Base-by-base conservation (phyloP, 1,139 yeast genomes). In the Meyerozyma guilliermondii region DNA sequence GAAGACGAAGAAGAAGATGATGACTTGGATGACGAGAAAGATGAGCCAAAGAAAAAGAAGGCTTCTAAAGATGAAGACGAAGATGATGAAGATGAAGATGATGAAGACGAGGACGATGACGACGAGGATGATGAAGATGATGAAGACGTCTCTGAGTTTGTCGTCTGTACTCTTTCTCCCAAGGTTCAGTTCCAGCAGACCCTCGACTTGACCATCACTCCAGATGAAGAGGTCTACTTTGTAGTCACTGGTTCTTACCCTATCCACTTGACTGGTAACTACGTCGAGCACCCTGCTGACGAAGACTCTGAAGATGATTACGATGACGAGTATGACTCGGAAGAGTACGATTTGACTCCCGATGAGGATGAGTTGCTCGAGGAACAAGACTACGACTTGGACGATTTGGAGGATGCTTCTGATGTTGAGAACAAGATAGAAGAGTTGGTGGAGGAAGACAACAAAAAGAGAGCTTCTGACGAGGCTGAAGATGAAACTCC, bases 171-270 rank as follows among this genome's bases (percentile, higher is more conserved):
- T 45, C 78, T 92, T 52, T 83, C 95, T 43, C 98, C 98, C 66
- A 78, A 83, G 62, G 61, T 72, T 44, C 86, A 81, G 64, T 91
- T 68, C 78, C 99, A 92, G 75, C 97, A 91, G 75, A 73, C 94
- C 48, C 66, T 92, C 48, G 98, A 92, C 61, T 71, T 92, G 55
- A 88, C 95, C 60, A 85, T 94, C 61, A 78, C 84, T 47, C 96
- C 97, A 57, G 94, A 84, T 60, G 98, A 92, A 71, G 96, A 89
- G 61, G 91, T 92, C 49, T 82, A 77, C 74, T 92, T 92, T 62
- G 94, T 88, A 58, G 97, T 87, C 47, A 85, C 96, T 51, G 98
- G 98, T 56, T 89, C 98, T 31, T 89, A 88, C 73, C 86, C 96
- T 54, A 76, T 92, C 53, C 95, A 91, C 66, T 75, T 92, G 59